Base-by-base conservation (phyloP, 2,329 filamentous ascomycete species). In the Dactylellina haptotyla region DNA sequence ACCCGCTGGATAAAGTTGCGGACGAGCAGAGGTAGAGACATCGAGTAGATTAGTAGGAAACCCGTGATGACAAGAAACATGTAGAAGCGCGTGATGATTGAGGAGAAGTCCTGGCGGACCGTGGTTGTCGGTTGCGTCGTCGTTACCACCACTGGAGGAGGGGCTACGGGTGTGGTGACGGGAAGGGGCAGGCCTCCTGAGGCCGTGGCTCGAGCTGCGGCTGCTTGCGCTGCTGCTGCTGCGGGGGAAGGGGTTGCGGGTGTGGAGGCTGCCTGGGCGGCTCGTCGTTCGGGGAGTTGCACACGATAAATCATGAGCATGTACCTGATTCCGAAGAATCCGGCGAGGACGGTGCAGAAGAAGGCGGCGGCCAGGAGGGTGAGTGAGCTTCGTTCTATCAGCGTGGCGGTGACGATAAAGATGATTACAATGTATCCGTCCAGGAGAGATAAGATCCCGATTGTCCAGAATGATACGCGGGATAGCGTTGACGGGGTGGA, bases 401-500 rank as follows among this genome's bases (percentile, higher is more conserved):
- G 57, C 10, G 77, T 72, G 46, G 76, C 71, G 5, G 75, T 77
- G 9, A 75, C 71, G 18, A 78, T 70, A 51, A 78, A 78, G 6
- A 75, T 75, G 25, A 78, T 76, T 32, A 77, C 76, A 28, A 75
- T 75, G 61, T 78, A 78, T 9, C 86, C 86, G 76, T 90, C 88
- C 14, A 86, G 86, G 66, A 89, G 82, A 30, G 88, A 81, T 85
- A 90, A 89, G 75, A 86, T 83, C 56, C 84, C 83, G 23, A 85
- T 83, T 0, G 87, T 89, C 78, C 85, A 85, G 78, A 90, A 88
- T 79, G 88, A 90, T 76, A 90, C 84, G 16, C 88, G 84, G 2
- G 87, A 87, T 76, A 89, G 83, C 1, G 88, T 90, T 0, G 88
- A 90, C 1, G 88, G 88, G 5, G 88, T 90, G 50, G 84, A 88